Evolutionary conservation across 768 basidiomycete genomes (phyloP).

Genomic region (Termitomyces sp.): DNA sequence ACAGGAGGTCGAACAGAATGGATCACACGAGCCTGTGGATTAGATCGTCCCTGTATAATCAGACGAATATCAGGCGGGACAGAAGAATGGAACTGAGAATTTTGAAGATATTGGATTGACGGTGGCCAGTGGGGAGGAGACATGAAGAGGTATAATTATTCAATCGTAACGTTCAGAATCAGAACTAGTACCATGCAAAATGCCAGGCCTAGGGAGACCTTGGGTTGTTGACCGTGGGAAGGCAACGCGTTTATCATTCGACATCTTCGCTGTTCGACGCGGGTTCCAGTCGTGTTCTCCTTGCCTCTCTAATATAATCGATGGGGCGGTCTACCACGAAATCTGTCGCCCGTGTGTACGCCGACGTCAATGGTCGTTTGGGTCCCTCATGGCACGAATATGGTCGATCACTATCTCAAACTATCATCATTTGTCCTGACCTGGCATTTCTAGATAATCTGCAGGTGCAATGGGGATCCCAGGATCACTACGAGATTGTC

Average conservation of each 20-base stretch:
- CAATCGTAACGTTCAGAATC: not conserved
- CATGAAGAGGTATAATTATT: not conserved
- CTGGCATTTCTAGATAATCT: conserved; percentile 68
- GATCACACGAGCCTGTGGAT: not conserved
- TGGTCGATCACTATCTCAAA: conserved; percentile 45
- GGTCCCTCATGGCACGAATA: conserved; percentile 96
- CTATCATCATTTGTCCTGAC: conserved; percentile 16
- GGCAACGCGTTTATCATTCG: conserved; percentile 16
- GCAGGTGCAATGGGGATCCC: conserved; percentile 95
- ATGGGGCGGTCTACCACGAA: conserved; percentile 75
- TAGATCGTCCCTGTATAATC: conserved; percentile 29
- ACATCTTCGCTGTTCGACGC: conserved; percentile 8
- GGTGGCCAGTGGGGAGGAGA: conserved; percentile 35
- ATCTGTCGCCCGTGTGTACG: conserved; percentile 83
- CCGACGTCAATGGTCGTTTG: conserved; percentile 83
- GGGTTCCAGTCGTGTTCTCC: conserved; percentile 6
- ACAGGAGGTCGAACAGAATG: conserved; percentile 30
- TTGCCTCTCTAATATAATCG: conserved; percentile 17
- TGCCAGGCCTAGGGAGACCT: no score
- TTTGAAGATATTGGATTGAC: conserved; percentile 50
- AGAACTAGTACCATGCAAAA: no score
- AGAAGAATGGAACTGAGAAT: conserved; percentile 53
- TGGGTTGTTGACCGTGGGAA: conserved; percentile 26
- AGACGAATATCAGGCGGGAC: conserved; percentile 41
- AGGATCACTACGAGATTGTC: conserved; percentile 98